A percentile compares a stretch with the other conserved stretches of the same genome.
Evolutionary conservation across 768 basidiomycete genomes (phyloP).

Genomic region (Cantharellus anzutake): DNA sequence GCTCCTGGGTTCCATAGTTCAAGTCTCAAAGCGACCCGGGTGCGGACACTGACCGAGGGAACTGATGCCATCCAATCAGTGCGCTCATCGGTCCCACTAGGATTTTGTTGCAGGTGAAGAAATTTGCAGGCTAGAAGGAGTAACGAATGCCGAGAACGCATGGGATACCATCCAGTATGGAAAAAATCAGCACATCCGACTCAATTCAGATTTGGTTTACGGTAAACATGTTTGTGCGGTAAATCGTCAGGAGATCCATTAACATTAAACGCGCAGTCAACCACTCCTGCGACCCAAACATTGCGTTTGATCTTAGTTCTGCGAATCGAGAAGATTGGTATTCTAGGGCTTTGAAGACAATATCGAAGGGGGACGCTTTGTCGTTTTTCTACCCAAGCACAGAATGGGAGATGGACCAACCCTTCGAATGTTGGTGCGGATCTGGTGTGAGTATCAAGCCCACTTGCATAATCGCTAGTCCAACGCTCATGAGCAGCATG

Average conservation of each 20-base stretch:
- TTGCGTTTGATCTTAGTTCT: conserved; percentile 32
- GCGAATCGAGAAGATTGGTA: conserved; percentile 27
- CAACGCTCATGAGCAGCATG: not conserved
- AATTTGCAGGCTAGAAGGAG: conserved; percentile 18
- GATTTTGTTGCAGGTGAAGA: conserved; percentile 22
- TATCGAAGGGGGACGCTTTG: conserved; percentile 23
- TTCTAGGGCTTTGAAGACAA: conserved; percentile 25
- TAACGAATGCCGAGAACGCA: conserved; percentile 20
- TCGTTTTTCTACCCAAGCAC: conserved; percentile 50
- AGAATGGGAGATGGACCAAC: conserved; percentile 50
- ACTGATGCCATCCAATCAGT: not conserved
- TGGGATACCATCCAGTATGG: conserved; percentile 39
- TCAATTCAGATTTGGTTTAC: conserved; percentile 42
- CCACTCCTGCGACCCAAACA: conserved; percentile 44
- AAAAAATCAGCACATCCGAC: conserved; percentile 29
- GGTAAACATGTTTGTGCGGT: conserved; percentile 19
- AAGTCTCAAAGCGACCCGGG: conserved; percentile 16
- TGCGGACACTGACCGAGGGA: conserved; percentile 14
- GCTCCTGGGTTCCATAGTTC: conserved; percentile 21
- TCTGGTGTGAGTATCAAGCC: conserved; percentile 17
- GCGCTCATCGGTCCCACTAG: conserved; percentile 12
- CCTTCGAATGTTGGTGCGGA: conserved; percentile 36
- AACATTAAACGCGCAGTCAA: conserved; percentile 24
- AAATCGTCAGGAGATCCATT: not conserved
- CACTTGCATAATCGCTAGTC: not conserved